Conservation (phyloP, 2,329 filamentous ascomycete species). For the Leptographium galeiforme region DNA sequence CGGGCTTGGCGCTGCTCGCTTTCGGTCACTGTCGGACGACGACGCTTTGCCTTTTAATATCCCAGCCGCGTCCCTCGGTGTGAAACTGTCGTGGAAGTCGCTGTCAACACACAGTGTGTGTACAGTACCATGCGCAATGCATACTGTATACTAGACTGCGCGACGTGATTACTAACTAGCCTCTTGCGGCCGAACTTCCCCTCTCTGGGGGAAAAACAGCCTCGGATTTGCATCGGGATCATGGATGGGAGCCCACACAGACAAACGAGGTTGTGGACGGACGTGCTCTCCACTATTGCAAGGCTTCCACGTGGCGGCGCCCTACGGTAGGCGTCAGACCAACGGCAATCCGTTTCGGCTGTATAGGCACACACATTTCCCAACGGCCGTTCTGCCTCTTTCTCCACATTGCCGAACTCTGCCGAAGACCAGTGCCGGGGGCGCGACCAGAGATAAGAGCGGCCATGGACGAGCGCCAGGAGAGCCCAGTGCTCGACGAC, state of each 20-base stretch:
- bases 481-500: conserved; percentile 37
- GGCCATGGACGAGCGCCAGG: conserved; percentile 30
- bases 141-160: background rate
- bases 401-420: conserved; percentile 11
- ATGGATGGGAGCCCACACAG: background rate
- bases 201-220: background rate
- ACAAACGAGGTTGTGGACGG: background rate
- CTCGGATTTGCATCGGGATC: conserved; percentile 14
- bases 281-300: background rate
- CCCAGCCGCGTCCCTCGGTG: too few species aligned
- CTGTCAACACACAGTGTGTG: background rate
- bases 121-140: background rate
- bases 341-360: background rate
- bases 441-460: background rate
- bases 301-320: background rate
- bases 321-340: background rate
- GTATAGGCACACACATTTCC: background rate
- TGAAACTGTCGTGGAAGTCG: too few species aligned
- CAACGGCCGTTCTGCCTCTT: background rate
- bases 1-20: too few species aligned
- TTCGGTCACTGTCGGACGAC: too few species aligned
- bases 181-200: background rate
- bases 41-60: too few species aligned
- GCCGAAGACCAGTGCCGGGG: conserved; percentile 1
- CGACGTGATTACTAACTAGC: background rate